Percentiles rank a stretch among this genome's conserved stretches.
These are phyloP conservation scores for Tylopilus microsporus DNA, from an alignment of 1,284 basidiomycete genomes.

Conservation along the genomic window DNA sequence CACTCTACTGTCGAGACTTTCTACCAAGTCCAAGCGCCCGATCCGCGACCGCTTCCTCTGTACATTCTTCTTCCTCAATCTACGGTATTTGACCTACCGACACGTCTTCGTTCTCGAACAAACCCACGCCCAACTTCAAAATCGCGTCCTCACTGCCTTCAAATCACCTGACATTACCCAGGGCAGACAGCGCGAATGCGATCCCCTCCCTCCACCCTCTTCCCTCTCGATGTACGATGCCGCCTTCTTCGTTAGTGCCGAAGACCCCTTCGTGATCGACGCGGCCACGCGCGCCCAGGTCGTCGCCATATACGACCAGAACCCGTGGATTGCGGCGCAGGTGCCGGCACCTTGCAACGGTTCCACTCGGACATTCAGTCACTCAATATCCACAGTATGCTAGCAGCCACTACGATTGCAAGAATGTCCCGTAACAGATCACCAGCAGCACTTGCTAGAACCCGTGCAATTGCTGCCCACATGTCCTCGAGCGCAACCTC, in stretches of 20 bases:
- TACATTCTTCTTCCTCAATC: slow-evolving; percentile 39
- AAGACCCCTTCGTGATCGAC: slow-evolving; percentile 42
- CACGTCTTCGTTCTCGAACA: slow-evolving; percentile 72
- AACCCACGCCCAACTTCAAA: slow-evolving; percentile 39
- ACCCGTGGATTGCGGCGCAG: slow-evolving; percentile 42
- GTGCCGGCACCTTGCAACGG: slow-evolving; percentile 37
- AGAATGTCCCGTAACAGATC: slow-evolving; percentile 32
- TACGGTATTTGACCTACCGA: slow-evolving; percentile 60
- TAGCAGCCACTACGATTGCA: slow-evolving; percentile 24
- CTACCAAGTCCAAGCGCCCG: slow-evolving; percentile 34
- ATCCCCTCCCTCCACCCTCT: slow-evolving; percentile 71
- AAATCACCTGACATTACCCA: slow-evolving; percentile 55
- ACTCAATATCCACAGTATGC: slow-evolving; percentile 26
- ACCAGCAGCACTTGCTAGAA: slow-evolving; percentile 42
- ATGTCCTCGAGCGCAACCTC: slow-evolving; percentile 38
- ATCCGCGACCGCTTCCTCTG: slow-evolving; percentile 40
- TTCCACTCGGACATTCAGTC: not conserved
- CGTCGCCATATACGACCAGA: slow-evolving; percentile 33
- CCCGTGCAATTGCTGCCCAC: slow-evolving; percentile 55
- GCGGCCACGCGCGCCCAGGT: slow-evolving; percentile 52
- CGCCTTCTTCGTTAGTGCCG: slow-evolving; percentile 64
- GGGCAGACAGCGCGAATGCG: slow-evolving; percentile 63
- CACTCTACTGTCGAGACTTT: slow-evolving; percentile 35
- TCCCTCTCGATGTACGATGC: slow-evolving; percentile 60
- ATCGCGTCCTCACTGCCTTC: slow-evolving; percentile 58